Evolutionary conservation across 108 stramenopile species (phyloP).

Genomic region (Cyclotella baltica): DNA sequence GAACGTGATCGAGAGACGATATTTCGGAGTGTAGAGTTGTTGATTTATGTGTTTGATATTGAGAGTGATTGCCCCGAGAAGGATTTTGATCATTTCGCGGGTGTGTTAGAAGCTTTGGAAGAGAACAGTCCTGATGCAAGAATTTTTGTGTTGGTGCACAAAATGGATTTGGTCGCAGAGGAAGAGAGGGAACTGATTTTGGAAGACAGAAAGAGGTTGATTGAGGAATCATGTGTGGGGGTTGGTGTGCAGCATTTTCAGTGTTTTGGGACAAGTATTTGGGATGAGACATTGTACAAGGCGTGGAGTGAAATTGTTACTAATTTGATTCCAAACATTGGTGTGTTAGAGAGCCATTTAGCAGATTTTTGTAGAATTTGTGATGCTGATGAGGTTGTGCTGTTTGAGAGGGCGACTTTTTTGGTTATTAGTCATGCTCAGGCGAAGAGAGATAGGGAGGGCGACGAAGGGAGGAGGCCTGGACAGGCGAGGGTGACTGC

Average conservation of each 20-base stretch:
- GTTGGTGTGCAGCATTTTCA: constrained; percentile 84
- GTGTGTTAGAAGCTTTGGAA: constrained; percentile 93
- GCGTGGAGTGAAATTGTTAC: constrained; percentile 98
- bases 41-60: constrained; percentile 99
- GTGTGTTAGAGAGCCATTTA: constrained; percentile 92
- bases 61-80: constrained; percentile 90
- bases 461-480: constrained; percentile 11
- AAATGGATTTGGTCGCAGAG: constrained; percentile 97
- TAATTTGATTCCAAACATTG: constrained; percentile 97
- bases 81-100: constrained; percentile 92
- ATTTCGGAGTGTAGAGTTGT: constrained; percentile 95
- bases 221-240: constrained; percentile 74
- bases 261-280: constrained; percentile 96
- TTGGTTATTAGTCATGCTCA: constrained; percentile 95
- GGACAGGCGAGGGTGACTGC: constrained; percentile 12
- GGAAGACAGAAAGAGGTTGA: constrained; percentile 80
- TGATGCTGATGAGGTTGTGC: constrained; percentile 98
- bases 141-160: constrained; percentile 98
- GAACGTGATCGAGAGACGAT: constrained; percentile 97
- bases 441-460: constrained; percentile 32
- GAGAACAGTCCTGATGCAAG: constrained; percentile 95
- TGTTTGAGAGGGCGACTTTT: constrained; percentile 98
- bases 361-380: constrained; percentile 92
- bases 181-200: constrained; percentile 88
- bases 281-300: constrained; percentile 99